Conservation (phyloP, 768 basidiomycete genomes). For the Suillus sp. region DNA sequence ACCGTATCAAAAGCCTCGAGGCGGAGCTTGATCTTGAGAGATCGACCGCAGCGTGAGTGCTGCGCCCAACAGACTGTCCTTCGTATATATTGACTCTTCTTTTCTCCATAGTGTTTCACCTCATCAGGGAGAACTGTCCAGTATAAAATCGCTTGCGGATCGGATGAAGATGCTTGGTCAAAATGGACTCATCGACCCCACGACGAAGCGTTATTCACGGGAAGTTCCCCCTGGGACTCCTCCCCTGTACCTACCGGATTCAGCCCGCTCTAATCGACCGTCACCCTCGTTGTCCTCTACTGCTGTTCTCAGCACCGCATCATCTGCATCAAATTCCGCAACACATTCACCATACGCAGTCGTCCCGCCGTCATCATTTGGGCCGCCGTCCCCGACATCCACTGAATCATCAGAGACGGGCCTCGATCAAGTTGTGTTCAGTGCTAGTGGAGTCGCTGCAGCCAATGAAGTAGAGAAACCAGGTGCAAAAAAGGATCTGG, state of each 20-base stretch:
- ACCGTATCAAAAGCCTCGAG: constrained; percentile 48
- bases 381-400: constrained; percentile 75
- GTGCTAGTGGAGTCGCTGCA: constrained; percentile 8
- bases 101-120: constrained; percentile 16
- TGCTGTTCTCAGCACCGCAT: constrained; percentile 16
- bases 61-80: constrained; percentile 14
- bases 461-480: background rate
- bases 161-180: constrained; percentile 74
- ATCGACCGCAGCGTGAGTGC: constrained; percentile 33
- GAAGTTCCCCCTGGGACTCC: constrained; percentile 45
- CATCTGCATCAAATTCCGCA: constrained; percentile 34
- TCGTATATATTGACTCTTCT: constrained; percentile 17
- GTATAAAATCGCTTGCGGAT: constrained; percentile 70
- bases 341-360: constrained; percentile 60
- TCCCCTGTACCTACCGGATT: constrained; percentile 28
- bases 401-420: constrained; percentile 63
- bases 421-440: constrained; percentile 38
- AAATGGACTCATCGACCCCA: constrained; percentile 64
- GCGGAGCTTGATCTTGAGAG: constrained; percentile 49
- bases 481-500: constrained; percentile 23
- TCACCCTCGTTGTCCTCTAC: constrained; percentile 33
- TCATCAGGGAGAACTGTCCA: constrained; percentile 31
- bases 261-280: constrained; percentile 41
- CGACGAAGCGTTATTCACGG: constrained; percentile 60
- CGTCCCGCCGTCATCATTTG: constrained; percentile 69